Conservation (phyloP, 2,329 filamentous ascomycete species). For the Ploettnerulaceae sp. region DNA sequence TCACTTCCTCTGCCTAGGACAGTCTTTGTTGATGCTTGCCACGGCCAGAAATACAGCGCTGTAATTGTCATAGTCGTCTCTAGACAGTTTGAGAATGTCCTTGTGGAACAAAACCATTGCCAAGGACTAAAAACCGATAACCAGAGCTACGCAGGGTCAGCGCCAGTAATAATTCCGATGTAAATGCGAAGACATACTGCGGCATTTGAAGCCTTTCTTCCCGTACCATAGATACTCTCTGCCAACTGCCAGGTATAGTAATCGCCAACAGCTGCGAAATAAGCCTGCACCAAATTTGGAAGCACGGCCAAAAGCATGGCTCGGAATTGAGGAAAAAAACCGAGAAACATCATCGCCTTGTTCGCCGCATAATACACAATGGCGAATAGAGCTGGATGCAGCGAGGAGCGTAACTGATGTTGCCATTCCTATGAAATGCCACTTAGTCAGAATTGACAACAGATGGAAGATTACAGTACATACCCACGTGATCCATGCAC, state of each 20-base stretch:
- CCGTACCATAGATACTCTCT: slow-evolving; percentile 63
- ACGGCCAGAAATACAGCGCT: slow-evolving; percentile 82
- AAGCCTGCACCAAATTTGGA: slow-evolving; percentile 71
- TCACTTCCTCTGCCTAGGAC: slow-evolving; percentile 14
- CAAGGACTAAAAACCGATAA: slow-evolving; percentile 76
- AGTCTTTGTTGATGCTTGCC: slow-evolving; percentile 56
- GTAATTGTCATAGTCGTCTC: slow-evolving; percentile 82
- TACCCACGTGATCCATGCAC: slow-evolving; percentile 96
- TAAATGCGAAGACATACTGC: slow-evolving; percentile 48
- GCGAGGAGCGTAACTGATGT: slow-evolving; percentile 77
- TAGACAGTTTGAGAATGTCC: slow-evolving; percentile 90
- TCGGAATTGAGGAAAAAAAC: slow-evolving; percentile 49
- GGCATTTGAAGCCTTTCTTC: slow-evolving; percentile 59
- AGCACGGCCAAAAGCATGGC: slow-evolving; percentile 65
- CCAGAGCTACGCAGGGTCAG: slow-evolving; percentile 48
- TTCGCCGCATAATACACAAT: slow-evolving; percentile 63
- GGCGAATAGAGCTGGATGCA: slow-evolving; percentile 87
- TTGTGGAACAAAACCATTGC: slow-evolving; percentile 94
- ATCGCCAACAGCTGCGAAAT: slow-evolving; percentile 73
- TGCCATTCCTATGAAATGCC: slow-evolving; percentile 73
- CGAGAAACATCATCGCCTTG: slow-evolving; percentile 49
- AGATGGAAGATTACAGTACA: slow-evolving; percentile 29
- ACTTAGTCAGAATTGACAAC: slow-evolving; percentile 1
- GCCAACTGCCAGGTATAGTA: slow-evolving; percentile 86
- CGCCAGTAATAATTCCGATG: background rate